phyloP scores from a whole-genome alignment of 345 rosid genomes.

The Pelargonium nanum region DNA sequence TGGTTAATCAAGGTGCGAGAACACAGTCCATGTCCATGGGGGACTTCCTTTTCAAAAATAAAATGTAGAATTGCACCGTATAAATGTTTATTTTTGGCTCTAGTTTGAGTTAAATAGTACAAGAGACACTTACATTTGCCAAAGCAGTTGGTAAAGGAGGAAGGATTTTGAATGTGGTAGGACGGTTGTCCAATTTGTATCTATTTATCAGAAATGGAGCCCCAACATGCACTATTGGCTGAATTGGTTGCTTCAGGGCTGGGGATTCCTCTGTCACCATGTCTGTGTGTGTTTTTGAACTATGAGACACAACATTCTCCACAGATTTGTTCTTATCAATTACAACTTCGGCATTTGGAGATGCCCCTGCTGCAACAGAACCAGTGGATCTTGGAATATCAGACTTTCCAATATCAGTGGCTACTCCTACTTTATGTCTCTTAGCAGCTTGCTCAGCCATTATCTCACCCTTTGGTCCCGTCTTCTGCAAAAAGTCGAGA shows the following conservation, averaged over 20 bases:
- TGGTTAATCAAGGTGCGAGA: too few relatives aligned
- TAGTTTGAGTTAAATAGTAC: conserved; percentile 4
- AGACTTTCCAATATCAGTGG: conserved; percentile 29
- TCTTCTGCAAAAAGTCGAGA: conserved; percentile 42
- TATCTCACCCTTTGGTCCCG: conserved; percentile 55
- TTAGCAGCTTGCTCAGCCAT: conserved; percentile 50
- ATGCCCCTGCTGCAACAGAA: conserved; percentile 21
- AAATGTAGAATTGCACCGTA: too few relatives aligned
- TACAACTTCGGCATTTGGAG: conserved; percentile 23
- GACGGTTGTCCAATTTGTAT: conserved; percentile 79
- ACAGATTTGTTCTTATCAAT: conserved; percentile 29
- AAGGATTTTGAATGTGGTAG: conserved; percentile 55
- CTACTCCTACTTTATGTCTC: conserved; percentile 40
- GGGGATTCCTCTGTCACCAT: conserved; percentile 26
- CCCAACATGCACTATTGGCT: conserved; percentile 22
- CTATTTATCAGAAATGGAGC: conserved; percentile 34
- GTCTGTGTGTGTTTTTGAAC: conserved; percentile 26
- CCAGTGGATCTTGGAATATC: conserved; percentile 24
- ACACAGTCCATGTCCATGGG: too few relatives aligned
- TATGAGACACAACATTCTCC: conserved; percentile 27
- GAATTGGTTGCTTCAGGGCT: conserved; percentile 34
- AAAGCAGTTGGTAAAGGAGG: conserved; percentile 77
- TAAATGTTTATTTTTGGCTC: neutral
- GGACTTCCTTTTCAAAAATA: neutral
- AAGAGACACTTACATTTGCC: conserved; percentile 51